phyloP scores from a whole-genome alignment of 2,329 filamentous ascomycete genomes.

The Arthroderma uncinatum region DNA sequence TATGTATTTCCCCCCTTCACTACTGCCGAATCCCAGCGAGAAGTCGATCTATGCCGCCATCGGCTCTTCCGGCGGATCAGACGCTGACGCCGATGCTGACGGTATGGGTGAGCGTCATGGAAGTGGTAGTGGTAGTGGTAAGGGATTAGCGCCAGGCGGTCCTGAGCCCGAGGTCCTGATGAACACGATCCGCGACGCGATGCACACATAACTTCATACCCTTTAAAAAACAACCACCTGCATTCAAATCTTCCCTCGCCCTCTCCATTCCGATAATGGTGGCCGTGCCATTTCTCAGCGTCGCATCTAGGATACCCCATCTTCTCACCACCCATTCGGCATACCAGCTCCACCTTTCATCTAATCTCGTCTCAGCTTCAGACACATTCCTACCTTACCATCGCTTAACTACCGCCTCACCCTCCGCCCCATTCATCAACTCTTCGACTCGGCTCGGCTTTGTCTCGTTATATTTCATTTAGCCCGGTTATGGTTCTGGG shows the following conservation, averaged over 20 bases:
- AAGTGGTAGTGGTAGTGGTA: too few species aligned
- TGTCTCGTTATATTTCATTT: background rate
- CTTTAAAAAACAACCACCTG: background rate
- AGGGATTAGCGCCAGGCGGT: constrained; percentile 20
- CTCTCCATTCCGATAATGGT: background rate
- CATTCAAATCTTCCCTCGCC: background rate
- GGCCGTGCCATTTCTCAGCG: too few species aligned
- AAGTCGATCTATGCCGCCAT: background rate
- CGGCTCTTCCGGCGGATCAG: constrained; percentile 19
- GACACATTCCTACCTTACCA: background rate
- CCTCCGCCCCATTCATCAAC: background rate
- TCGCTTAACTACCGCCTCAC: background rate
- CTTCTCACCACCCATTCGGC: background rate
- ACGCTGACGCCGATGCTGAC: background rate
- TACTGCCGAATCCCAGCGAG: constrained; percentile 35
- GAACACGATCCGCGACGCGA: constrained; percentile 62
- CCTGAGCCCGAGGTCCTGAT: constrained; percentile 56
- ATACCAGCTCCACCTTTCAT: background rate
- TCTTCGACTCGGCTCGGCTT: background rate
- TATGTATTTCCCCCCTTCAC: constrained; percentile 66
- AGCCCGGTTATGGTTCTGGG: background rate
- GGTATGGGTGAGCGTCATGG: too few species aligned
- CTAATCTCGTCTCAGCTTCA: background rate
- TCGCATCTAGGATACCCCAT: background rate
- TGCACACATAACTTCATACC: background rate